Conservation (phyloP, 2,329 filamentous ascomycete species). For the Colletotrichum abscissum region DNA sequence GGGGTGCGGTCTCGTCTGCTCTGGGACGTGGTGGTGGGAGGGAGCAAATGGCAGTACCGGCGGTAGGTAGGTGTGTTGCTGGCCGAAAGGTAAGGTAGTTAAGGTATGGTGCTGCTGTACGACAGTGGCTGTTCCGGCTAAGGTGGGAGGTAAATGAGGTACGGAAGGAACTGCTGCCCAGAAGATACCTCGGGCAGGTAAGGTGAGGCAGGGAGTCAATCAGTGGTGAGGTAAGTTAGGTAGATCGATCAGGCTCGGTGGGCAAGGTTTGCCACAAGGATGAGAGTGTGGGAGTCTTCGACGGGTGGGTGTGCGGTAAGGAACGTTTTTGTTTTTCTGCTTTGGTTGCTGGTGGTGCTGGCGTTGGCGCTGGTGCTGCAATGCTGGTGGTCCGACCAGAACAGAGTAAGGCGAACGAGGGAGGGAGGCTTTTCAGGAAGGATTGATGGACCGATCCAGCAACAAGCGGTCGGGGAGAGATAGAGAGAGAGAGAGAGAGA, state of each 20-base stretch:
- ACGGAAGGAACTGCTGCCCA: slow-evolving; percentile 19
- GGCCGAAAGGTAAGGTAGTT: not conserved
- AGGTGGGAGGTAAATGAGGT: slow-evolving; percentile 15
- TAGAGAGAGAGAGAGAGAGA: no score
- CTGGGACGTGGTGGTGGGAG: slow-evolving; percentile 6
- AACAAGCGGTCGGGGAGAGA: not conserved
- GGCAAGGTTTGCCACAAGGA: slow-evolving; percentile 34
- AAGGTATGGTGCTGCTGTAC: slow-evolving; percentile 4
- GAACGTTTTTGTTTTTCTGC: slow-evolving; percentile 11
- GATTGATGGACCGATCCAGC: slow-evolving; percentile 17
- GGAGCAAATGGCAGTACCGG: slow-evolving; percentile 19
- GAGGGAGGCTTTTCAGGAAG: not conserved
- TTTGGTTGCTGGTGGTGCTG: not conserved
- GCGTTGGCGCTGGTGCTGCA: not conserved
- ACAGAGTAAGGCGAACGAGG: not conserved
- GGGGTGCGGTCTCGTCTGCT: slow-evolving; percentile 18
- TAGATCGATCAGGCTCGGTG: slow-evolving; percentile 10
- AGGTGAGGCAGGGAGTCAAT: slow-evolving; percentile 12
- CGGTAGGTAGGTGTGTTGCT: slow-evolving; percentile 3
- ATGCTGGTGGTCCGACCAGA: slow-evolving; percentile 17
- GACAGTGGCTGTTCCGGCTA: slow-evolving; percentile 27
- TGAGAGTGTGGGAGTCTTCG: slow-evolving; percentile 20
- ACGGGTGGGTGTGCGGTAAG: not conserved
- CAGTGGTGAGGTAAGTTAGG: not conserved
- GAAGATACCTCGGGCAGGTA: slow-evolving; percentile 12